Conservation (phyloP, 495 filamentous ascomycete genomes). For the Tuber magnatum region DNA sequence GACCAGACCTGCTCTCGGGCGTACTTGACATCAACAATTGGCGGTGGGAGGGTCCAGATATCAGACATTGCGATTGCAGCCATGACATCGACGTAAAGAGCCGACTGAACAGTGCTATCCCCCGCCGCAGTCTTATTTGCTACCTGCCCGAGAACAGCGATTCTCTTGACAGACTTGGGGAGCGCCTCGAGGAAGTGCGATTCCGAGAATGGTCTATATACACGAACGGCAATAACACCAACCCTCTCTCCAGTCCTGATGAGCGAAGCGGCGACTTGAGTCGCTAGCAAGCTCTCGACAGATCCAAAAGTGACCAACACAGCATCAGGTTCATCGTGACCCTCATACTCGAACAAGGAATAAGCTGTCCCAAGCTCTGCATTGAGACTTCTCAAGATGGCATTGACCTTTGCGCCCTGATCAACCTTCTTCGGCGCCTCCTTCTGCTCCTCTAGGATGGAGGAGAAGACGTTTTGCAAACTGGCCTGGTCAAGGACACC, state of each 20-base stretch:
- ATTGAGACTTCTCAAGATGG: conserved; percentile 75
- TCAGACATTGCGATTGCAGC: conserved; percentile 72
- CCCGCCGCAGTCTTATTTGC: conserved; percentile 50
- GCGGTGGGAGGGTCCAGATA: conserved; percentile 53
- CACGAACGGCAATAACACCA: conserved; percentile 80
- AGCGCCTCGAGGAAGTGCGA: conserved; percentile 78
- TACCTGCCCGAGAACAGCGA: conserved; percentile 54
- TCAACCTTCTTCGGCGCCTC: conserved; percentile 63
- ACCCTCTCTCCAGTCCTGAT: conserved; percentile 64
- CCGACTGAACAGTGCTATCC: conserved; percentile 67
- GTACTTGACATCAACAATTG: conserved; percentile 80
- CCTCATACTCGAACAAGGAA: conserved; percentile 84
- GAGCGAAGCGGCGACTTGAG: conserved; percentile 70
- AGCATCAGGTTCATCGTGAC: conserved; percentile 65
- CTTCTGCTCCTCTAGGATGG: conserved; percentile 53
- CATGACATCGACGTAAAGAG: conserved; percentile 82
- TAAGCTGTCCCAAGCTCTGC: conserved; percentile 90
- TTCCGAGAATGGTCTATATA: conserved; percentile 92
- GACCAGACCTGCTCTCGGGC: conserved; percentile 72
- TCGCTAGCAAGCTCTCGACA: conserved; percentile 74
- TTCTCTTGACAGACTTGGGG: conserved; percentile 62
- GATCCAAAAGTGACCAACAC: conserved; percentile 90
- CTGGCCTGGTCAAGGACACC: conserved; percentile 71
- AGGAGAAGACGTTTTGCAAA: conserved; percentile 62
- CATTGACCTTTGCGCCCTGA: conserved; percentile 63